Percentiles rank a stretch among this genome's conserved stretches.
Evolutionary conservation across 2,329 filamentous ascomycete species (phyloP).

Genomic region (Trichoderma endophyticum): DNA sequence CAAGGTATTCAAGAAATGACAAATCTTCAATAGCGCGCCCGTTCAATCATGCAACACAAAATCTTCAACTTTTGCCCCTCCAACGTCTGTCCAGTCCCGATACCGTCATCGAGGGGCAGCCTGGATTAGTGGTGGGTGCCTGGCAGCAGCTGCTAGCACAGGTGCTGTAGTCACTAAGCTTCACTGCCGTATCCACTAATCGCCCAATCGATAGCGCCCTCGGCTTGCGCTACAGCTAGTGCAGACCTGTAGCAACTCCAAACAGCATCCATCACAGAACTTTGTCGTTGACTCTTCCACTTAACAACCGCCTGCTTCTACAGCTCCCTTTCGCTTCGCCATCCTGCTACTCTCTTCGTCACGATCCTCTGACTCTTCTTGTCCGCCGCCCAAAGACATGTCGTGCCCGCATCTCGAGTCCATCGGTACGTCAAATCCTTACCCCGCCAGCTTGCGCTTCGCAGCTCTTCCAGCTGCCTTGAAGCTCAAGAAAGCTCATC

Average conservation of each 20-base stretch:
- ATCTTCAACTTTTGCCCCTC: background rate
- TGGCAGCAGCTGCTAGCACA: background rate
- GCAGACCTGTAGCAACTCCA: background rate
- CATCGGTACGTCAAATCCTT: slow-evolving; percentile 33
- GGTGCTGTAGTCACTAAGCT: background rate
- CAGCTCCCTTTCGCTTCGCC: background rate
- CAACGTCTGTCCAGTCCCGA: background rate
- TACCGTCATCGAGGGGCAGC: slow-evolving; percentile 14
- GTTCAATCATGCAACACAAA: background rate
- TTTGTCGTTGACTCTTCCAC: background rate
- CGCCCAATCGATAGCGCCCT: slow-evolving; percentile 2
- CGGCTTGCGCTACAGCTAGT: background rate
- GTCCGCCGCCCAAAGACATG: slow-evolving; percentile 32
- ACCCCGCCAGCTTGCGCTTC: background rate
- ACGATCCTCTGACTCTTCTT: too few relatives aligned
- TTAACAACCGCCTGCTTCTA: background rate
- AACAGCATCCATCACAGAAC: background rate
- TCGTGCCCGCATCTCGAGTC: slow-evolving; percentile 47
- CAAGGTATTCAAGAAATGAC: background rate
- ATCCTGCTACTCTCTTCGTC: background rate
- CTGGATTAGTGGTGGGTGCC: background rate
- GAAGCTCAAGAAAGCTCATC: slow-evolving; percentile 21
- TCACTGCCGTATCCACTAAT: background rate
- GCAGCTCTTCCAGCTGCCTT: background rate
- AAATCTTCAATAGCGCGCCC: background rate